Evolutionary conservation across 805 yeast genomes (phyloP), one percentile per base, ranked within the genome.

Genomic region (Wickerhamiella hasegawae): DNA sequence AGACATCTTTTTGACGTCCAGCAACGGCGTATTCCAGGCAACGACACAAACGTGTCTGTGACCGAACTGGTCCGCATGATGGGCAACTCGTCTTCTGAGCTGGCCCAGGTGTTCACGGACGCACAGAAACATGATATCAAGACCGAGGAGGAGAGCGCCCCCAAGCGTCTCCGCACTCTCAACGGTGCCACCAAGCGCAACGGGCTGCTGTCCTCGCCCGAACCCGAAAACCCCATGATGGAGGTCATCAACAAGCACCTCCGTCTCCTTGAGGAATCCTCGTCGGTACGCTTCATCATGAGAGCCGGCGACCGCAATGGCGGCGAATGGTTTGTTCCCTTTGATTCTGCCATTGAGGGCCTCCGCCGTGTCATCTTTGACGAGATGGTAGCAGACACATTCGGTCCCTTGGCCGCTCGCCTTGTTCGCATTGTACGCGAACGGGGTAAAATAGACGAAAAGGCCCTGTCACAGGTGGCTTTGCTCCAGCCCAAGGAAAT

Each of bases 401-500:
- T 46, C 30, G 65, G 63, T 1, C 59, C 66, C 6, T 67, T 75
- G 14, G 71, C 85, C 0, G 65, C 79, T 37, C 67, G 94, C 36
- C 63, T 90, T 2, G 58, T 87, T 40, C 73, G 92, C 43, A 79
- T 94, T 45, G 67, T 90, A 22, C 71, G 80, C 38, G 67, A 66
- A 8, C 64, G 71, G 47, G 72, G 73, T 43, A 63, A 83, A 32
- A 76, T 78, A 6, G 94, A 92, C 43, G 98, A 90, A 49, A 85
- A 87, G 49, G 63, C 76, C 15, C 68, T 90, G 34, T 71, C 83
- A 26, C 75, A 79, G 35, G 55, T 70, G 12, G 87, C 90, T 1
- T 58, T 90, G 35, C 65, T 90, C 55, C 80, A 72, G 44, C 92
- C 83, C 39, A 71, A 69, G 40, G 78, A 74, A 25, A 79, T 84